Percentiles rank a stretch among this genome's conserved stretches.
Conservation (phyloP, 352 stramenopile genomes). For the Phytophthora nicotianae region DNA sequence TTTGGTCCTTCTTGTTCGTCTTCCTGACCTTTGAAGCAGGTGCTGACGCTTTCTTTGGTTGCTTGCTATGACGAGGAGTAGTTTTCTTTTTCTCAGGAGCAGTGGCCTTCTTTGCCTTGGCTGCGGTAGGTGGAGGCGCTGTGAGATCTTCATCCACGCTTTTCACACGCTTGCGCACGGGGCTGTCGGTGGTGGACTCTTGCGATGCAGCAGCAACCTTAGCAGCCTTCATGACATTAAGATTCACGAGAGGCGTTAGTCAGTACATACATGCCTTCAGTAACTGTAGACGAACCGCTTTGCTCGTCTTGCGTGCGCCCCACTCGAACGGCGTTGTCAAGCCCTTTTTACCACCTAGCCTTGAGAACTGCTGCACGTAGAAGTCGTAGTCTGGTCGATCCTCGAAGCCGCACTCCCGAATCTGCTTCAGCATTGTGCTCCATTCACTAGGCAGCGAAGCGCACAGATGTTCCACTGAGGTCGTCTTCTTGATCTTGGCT, state of each 20-base stretch:
- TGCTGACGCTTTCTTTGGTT: conserved; percentile 8
- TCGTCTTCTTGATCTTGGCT: conserved; percentile 72
- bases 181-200: conserved; percentile 22
- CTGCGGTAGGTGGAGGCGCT: conserved; percentile 2
- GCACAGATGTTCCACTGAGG: conserved; percentile 62
- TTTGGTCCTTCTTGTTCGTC: conserved; percentile 12
- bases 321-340: conserved; percentile 53
- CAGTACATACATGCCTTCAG: neutral
- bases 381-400: conserved; percentile 82
- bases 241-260: conserved; percentile 2
- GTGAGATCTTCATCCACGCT: conserved; percentile 14
- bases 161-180: conserved; percentile 40
- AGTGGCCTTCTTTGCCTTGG: conserved; percentile 23
- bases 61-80: conserved; percentile 15
- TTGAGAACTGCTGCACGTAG: conserved; percentile 56
- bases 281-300: conserved; percentile 21
- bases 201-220: conserved; percentile 17
- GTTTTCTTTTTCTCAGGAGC: conserved; percentile 29
- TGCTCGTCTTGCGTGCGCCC: conserved; percentile 35
- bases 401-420: conserved; percentile 68
- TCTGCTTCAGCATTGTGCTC: conserved; percentile 59
- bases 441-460: conserved; percentile 54
- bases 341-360: conserved; percentile 50
- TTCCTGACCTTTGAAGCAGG: conserved; percentile 11
- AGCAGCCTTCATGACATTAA: conserved; percentile 10